Conservation (phyloP, 1,139 yeast species). For the Kodamaea sp. region DNA sequence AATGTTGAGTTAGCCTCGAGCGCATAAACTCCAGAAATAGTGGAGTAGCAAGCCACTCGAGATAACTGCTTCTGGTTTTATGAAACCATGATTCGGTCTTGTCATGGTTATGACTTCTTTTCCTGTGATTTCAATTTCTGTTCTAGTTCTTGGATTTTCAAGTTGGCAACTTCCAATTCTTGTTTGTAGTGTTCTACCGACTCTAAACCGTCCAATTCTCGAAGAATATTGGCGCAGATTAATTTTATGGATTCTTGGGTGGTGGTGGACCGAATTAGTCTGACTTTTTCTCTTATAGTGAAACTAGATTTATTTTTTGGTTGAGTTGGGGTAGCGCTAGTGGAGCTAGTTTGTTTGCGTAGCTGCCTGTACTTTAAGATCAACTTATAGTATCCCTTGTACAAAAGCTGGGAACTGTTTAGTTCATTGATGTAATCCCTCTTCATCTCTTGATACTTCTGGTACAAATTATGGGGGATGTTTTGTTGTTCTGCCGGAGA, state of each 20-base stretch:
- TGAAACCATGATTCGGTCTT: too few species aligned
- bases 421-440: slow-evolving; percentile 35
- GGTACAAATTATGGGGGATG: slow-evolving; percentile 15
- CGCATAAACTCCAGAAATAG: too few species aligned
- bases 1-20: too few species aligned
- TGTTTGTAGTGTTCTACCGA: slow-evolving; percentile 5
- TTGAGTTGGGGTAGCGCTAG: not conserved
- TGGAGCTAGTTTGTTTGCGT: slow-evolving; percentile 20
- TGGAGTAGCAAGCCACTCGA: too few species aligned
- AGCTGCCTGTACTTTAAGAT: slow-evolving; percentile 43
- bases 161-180: slow-evolving; percentile 16
- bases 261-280: slow-evolving; percentile 24
- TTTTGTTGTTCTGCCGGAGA: slow-evolving; percentile 14
- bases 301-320: slow-evolving; percentile 7
- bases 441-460: slow-evolving; percentile 32
- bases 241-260: slow-evolving; percentile 23
- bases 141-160: slow-evolving; percentile 16
- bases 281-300: slow-evolving; percentile 23
- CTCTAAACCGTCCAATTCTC: slow-evolving; percentile 21
- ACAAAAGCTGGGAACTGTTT: slow-evolving; percentile 29
- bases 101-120: too few species aligned
- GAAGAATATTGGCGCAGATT: slow-evolving; percentile 25
- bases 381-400: slow-evolving; percentile 41
- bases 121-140: not conserved
- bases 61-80: too few species aligned